Conservation (phyloP, 352 stramenopile genomes). For the Phytophthora pinifolia region DNA sequence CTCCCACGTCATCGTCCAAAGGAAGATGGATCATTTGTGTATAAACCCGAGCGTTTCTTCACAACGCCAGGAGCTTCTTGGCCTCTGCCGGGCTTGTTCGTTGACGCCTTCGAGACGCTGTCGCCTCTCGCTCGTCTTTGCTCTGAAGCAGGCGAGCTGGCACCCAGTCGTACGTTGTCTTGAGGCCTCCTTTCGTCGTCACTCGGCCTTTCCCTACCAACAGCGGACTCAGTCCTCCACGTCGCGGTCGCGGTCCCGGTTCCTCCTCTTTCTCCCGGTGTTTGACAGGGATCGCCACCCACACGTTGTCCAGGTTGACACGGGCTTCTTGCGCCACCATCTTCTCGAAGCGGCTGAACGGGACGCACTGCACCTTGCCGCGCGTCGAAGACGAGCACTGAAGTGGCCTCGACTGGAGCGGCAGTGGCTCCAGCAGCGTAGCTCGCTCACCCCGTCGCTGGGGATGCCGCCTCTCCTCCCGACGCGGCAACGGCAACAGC, state of each 20-base stretch:
- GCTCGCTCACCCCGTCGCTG: slow-evolving; percentile 17
- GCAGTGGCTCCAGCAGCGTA: slow-evolving; percentile 43
- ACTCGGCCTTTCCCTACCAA: slow-evolving; percentile 20
- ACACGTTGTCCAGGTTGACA: slow-evolving; percentile 60
- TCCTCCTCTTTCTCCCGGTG: slow-evolving; percentile 8
- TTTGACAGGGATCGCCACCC: slow-evolving; percentile 56
- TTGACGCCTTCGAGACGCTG: slow-evolving; percentile 7
- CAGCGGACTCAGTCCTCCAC: slow-evolving; percentile 14
- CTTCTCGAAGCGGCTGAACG: slow-evolving; percentile 50
- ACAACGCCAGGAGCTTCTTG: slow-evolving; percentile 16
- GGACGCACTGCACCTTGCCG: slow-evolving; percentile 41
- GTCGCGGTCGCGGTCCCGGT: not conserved
- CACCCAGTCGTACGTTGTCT: slow-evolving; percentile 60
- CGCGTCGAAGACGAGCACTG: slow-evolving; percentile 29
- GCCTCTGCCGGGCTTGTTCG: slow-evolving; percentile 20
- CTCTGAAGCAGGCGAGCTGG: slow-evolving; percentile 45
- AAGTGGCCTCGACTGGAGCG: slow-evolving; percentile 30
- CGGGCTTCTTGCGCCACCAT: slow-evolving; percentile 38
- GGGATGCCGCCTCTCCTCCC: slow-evolving; percentile 6
- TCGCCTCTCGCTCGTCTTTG: slow-evolving; percentile 22
- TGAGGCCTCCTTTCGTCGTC: slow-evolving; percentile 28
- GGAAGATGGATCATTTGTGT: not conserved
- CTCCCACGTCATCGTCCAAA: not conserved
- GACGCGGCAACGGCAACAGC: slow-evolving; percentile 14
- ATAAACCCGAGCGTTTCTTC: slow-evolving; percentile 2